Base-by-base conservation (phyloP, 305 asterid species). In the Fraxinus floribunda region DNA sequence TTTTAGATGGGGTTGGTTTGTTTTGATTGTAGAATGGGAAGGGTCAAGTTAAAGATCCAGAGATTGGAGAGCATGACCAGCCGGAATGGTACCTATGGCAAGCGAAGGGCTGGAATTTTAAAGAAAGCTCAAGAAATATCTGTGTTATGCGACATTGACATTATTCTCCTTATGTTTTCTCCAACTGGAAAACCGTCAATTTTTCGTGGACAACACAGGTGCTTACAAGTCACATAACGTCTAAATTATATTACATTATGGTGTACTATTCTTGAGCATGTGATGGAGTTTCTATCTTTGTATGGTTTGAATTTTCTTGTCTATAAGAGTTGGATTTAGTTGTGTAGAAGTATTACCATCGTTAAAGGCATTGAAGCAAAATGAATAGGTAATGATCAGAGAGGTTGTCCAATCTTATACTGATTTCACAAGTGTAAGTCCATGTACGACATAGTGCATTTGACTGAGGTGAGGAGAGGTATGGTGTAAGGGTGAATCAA, bases 121-220 rank as follows among this genome's bases (percentile, higher is more conserved):
- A 95, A 93, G 83, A 95, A 95, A 77, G 98, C 97, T 34, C 92
- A 93, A 9, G 98, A 95, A 83, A 89, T 95, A 49, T 95, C 98
- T 0, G 97, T 95, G 18, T 80, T 95, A 79, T 93, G 98, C 73
- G 98, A 93, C 84, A 87, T 93, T 20, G 92, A 93, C 60, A 92
- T 95, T 86, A 80, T 91, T 76, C 95, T 95, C 20, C 88, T 95
- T n/a, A 91, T 92, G 97, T 92, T 93, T 84, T 92, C 98, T 78
- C 98, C 97, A 3, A 85, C 88, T 16, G 98, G 98, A 72, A 95
- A 95, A 81, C 95, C 98, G 5, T 88, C 97, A 1, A 85, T 91
- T 20, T 91, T 93, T 74, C 88, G 91, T 20, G 97, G 98, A 1
- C 92, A 88, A 49, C 88, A 86, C 83, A 95, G 98, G 98, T 91